Percentiles rank a stretch among this genome's conserved stretches.
phyloP scores from a whole-genome alignment of 2,329 filamentous ascomycete species.

The Cladophialophora yegresii region DNA sequence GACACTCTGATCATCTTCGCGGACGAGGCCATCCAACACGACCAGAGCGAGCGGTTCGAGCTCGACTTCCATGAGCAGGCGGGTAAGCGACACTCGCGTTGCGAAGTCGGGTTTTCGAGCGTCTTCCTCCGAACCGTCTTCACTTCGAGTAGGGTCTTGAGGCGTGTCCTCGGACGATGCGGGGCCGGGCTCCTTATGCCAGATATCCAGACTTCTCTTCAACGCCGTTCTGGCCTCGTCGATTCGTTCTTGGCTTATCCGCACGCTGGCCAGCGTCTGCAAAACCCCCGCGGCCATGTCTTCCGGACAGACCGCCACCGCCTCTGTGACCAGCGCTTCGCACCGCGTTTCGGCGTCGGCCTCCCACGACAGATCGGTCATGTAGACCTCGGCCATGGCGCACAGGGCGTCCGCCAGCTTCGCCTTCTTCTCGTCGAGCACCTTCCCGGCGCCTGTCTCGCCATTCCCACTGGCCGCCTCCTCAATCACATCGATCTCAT shows the following conservation, averaged over 20 bases:
- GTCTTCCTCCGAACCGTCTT: not conserved
- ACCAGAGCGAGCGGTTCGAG: conserved; percentile 82
- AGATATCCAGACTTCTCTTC: conserved; percentile 74
- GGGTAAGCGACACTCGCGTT: conserved; percentile 76
- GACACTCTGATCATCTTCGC: conserved; percentile 90
- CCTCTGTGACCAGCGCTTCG: conserved; percentile 86
- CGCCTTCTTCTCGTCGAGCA: conserved; percentile 59
- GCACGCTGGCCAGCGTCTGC: conserved; percentile 90
- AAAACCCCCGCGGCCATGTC: conserved; percentile 72
- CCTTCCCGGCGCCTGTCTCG: conserved; percentile 5
- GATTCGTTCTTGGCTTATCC: conserved; percentile 79
- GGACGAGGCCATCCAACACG: conserved; percentile 78
- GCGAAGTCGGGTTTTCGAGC: conserved; percentile 71
- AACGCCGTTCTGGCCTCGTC: conserved; percentile 82
- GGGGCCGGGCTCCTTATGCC: conserved; percentile 71
- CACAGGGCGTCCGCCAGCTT: conserved; percentile 92
- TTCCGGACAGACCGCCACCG: conserved; percentile 77
- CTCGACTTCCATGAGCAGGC: conserved; percentile 85
- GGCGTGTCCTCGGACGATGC: conserved; percentile 63
- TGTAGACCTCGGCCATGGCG: conserved; percentile 93
- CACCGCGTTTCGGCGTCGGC: conserved; percentile 85
- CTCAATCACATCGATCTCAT: conserved; percentile 42
- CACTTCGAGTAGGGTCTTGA: not conserved
- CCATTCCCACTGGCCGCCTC: conserved; percentile 39
- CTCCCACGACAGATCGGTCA: conserved; percentile 94